phyloP scores from a whole-genome alignment of 768 basidiomycete species.

The Dendrothele bispora region DNA sequence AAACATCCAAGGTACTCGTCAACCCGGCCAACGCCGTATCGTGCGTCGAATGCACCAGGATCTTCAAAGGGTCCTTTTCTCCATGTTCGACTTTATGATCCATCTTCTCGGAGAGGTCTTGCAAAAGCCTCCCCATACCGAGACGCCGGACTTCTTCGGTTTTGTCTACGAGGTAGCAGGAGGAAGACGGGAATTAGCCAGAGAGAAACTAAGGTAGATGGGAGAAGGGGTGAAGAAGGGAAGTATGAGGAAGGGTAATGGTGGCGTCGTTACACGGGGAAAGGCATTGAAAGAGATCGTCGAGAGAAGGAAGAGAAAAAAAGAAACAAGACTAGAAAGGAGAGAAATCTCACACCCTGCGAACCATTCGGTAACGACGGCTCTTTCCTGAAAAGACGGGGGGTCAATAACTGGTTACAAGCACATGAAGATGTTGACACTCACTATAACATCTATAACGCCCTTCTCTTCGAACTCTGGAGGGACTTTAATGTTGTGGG shows the following conservation, averaged over 20 bases:
- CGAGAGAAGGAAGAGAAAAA: no score
- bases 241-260: no score
- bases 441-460: conserved; percentile 59
- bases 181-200: neutral
- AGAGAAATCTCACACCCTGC: no score
- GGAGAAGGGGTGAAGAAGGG: no score
- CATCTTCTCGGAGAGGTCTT: conserved; percentile 63
- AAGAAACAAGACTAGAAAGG: conserved; percentile 13
- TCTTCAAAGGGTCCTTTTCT: conserved; percentile 50
- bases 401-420: neutral
- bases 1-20: conserved; percentile 66
- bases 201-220: no score
- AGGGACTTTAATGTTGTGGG: conserved; percentile 72
- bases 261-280: no score
- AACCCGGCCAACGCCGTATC: conserved; percentile 71
- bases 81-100: conserved; percentile 49
- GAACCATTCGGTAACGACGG: conserved; percentile 81
- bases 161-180: conserved; percentile 48
- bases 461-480: conserved; percentile 67
- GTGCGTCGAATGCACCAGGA: conserved; percentile 71
- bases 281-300: no score
- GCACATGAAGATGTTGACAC: conserved; percentile 12
- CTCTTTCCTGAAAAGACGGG: conserved; percentile 68
- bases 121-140: conserved; percentile 75
- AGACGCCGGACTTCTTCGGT: conserved; percentile 73